Evolutionary conservation across 805 yeast genomes (phyloP), one percentile per base, ranked within the genome.

Genomic region (Metschnikowia cerradonensis): DNA sequence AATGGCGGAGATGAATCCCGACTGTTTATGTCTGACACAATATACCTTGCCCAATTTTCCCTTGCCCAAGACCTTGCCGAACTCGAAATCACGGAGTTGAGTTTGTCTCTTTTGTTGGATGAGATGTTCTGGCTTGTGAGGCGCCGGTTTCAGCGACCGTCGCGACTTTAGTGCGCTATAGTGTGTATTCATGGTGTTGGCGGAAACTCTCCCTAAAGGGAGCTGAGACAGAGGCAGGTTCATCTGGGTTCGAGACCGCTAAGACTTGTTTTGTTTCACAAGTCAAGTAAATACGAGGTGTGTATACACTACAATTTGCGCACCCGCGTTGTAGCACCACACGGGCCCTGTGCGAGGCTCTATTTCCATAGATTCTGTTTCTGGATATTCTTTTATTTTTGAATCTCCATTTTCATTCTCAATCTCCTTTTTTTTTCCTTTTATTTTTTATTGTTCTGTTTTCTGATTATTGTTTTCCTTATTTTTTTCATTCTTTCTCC

Each of bases 1-100:
- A 60, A 92, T 70, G 1, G 99, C 99, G 65, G 95, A 88, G 1
- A 92, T 76, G 63, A 81, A 88, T 1, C 95, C 96, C 0, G 89
- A 78, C 34, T 70, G 61, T 56, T 80, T 83, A 64, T 90, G 97
- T 50, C 78, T 77, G 7, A 86, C 97, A 63, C 96, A 88, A 67
- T 90, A 91, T 1, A 94, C 98, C 60, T 82, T 83, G 7, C 99
- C 99, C 61, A 91, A 84, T 66, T 90, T 90, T 6, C 99, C 99
- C 63, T 88, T 90, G 0, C 98, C 99, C 45, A 92, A 75, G 51
- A 86, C 83, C 48, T 84, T 79, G 15, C 97, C 98, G 40, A 92
- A 78, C 58, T 90, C 96, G 68, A 92, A 92, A 62, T 88, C 94
- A 30, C 73, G 68, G 20, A 83, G 66, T 11, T 19, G 49, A n/a